Evolutionary conservation across 768 basidiomycete species (phyloP).

Genomic region (Phylloporus scabripes): DNA sequence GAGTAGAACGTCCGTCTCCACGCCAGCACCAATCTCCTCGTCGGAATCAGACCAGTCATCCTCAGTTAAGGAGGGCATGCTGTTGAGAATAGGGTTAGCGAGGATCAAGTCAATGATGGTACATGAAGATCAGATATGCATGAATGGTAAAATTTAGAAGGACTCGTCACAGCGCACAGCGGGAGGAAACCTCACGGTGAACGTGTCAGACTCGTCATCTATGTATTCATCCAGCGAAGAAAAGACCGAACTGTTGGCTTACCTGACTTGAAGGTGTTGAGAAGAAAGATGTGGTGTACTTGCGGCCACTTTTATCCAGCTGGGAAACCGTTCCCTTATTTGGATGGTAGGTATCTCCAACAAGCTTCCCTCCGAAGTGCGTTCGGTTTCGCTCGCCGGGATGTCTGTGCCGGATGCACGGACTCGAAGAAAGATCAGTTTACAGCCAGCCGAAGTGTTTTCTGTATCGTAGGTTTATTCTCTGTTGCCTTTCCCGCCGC

Average conservation of each 20-base stretch:
- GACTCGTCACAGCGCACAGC: slow-evolving; percentile 56
- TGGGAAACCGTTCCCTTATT: slow-evolving; percentile 22
- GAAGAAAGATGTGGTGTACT: slow-evolving; percentile 7
- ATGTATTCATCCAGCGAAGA: slow-evolving; percentile 39
- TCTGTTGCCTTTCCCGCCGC: too few relatives aligned
- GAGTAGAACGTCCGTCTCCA: slow-evolving; percentile 70
- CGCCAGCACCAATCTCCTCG: slow-evolving; percentile 48
- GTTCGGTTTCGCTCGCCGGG: slow-evolving; percentile 11
- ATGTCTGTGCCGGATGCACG: slow-evolving; percentile 67
- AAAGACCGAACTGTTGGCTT: slow-evolving; percentile 8
- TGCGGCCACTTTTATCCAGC: slow-evolving; percentile 13
- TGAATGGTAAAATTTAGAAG: slow-evolving; percentile 75
- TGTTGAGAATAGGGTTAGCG: slow-evolving; percentile 6
- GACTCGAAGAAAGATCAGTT: slow-evolving; percentile 58
- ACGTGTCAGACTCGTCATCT: slow-evolving; percentile 83
- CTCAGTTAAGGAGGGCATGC: slow-evolving; percentile 40
- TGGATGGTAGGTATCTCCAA: background rate
- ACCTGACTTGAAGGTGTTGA: slow-evolving; percentile 14
- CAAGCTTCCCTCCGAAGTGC: background rate
- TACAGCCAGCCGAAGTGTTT: slow-evolving; percentile 51
- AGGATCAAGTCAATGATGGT: slow-evolving; percentile 1
- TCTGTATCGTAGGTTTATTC: slow-evolving; percentile 44
- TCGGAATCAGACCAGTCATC: slow-evolving; percentile 83
- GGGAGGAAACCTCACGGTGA: slow-evolving; percentile 56
- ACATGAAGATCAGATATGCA: slow-evolving; percentile 69